Conservation (phyloP, 2,329 filamentous ascomycete genomes). For the Juglanconis juglandina region DNA sequence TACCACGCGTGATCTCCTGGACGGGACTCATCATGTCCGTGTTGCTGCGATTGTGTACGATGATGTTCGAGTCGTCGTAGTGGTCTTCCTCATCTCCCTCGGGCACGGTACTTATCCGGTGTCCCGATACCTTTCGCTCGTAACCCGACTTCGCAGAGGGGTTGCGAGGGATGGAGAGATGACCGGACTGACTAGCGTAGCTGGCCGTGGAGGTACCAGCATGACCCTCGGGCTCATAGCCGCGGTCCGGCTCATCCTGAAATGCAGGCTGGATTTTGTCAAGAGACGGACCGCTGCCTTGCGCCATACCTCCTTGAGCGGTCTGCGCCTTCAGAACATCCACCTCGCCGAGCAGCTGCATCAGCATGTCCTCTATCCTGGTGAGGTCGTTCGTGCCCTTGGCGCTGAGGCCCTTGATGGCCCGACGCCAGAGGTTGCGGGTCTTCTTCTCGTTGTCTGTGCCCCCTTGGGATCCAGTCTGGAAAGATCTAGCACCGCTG, state of each 20-base stretch:
- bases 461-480: conserved; percentile 53
- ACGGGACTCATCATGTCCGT: conserved; percentile 61
- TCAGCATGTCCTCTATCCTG: conserved; percentile 87
- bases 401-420: conserved; percentile 83
- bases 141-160: conserved; percentile 40
- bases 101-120: conserved; percentile 85
- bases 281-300: conserved; percentile 60
- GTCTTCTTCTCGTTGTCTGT: conserved; percentile 74
- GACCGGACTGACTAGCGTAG: conserved; percentile 71
- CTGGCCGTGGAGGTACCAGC: conserved; percentile 72
- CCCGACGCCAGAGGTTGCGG: conserved; percentile 81
- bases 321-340: conserved; percentile 71
- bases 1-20: conserved; percentile 49
- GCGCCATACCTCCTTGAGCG: conserved; percentile 35
- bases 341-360: conserved; percentile 87
- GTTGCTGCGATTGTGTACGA: conserved; percentile 31
- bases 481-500: conserved; percentile 57
- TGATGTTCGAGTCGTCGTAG: conserved; percentile 21
- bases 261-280: conserved; percentile 63
- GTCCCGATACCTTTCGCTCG: conserved; percentile 49
- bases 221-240: conserved; percentile 80
- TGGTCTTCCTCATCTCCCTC: conserved; percentile 69
- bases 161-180: conserved; percentile 61
- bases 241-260: conserved; percentile 66
- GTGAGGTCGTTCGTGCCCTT: conserved; percentile 85